A percentile compares a stretch with the other conserved stretches of the same genome.
Evolutionary conservation across 116 monocot genomes (phyloP).

Genomic region (Phalaenopsis hybrid): DNA sequence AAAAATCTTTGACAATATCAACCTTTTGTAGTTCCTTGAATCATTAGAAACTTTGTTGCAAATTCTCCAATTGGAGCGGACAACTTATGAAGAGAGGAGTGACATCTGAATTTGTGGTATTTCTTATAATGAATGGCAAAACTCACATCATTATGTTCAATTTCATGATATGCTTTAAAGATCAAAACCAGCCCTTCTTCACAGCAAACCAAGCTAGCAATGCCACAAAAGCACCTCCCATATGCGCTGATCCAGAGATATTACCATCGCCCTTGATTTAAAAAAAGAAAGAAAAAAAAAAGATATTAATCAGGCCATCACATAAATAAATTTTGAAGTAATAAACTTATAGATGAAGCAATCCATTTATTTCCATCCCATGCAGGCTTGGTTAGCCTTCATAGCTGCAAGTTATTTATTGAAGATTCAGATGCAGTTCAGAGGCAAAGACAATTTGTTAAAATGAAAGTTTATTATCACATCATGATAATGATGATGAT

Average conservation of each 20-base stretch:
- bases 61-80: no score
- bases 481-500: no score
- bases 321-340: neutral
- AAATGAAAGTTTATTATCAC: no score
- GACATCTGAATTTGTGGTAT: no score
- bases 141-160: neutral
- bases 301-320: neutral
- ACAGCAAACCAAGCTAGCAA: conserved; percentile 34
- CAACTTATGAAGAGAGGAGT: no score
- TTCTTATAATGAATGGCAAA: neutral
- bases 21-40: no score
- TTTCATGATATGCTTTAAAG: neutral
- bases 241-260: conserved; percentile 45
- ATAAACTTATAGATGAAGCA: neutral
- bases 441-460: no score
- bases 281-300: neutral
- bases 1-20: no score
- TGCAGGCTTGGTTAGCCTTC: neutral
- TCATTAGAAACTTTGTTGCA: no score
- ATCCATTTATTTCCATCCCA: neutral
- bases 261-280: conserved; percentile 25
- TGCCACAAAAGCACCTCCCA: conserved; percentile 54
- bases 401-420: neutral
- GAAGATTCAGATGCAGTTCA: neutral
- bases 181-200: conserved; percentile 37